These are phyloP conservation scores for Amanita phalloides DNA, from an alignment of 768 basidiomycete species.

Conservation along the genomic window DNA sequence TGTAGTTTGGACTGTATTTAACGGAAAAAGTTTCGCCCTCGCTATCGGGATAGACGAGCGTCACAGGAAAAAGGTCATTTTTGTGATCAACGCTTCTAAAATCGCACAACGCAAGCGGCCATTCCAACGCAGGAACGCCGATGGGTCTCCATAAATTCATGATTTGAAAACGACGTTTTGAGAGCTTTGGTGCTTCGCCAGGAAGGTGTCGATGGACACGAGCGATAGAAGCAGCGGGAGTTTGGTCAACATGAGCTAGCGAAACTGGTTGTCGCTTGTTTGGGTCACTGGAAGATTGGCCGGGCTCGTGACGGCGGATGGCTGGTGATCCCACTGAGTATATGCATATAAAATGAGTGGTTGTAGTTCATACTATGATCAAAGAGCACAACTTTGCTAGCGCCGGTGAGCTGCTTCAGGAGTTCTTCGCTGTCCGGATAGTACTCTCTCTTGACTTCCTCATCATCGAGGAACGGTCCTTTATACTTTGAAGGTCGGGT, in stretches of 20 bases:
- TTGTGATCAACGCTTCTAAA: constrained; percentile 30
- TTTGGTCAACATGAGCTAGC: constrained; percentile 43
- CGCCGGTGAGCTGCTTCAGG: constrained; percentile 49
- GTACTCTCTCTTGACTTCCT: constrained; percentile 40
- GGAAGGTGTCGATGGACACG: constrained; percentile 45
- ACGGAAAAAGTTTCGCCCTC: constrained; percentile 44
- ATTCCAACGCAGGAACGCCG: constrained; percentile 31
- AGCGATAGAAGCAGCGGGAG: constrained; percentile 27
- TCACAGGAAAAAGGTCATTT: constrained; percentile 31
- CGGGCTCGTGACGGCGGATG: constrained; percentile 34
- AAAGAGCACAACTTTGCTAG: constrained; percentile 44
- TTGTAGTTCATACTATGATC: constrained; percentile 21
- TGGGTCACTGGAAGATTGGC: constrained; percentile 21
- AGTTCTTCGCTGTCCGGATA: constrained; percentile 53
- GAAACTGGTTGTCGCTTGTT: constrained; percentile 34
- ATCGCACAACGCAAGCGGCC: constrained; percentile 43
- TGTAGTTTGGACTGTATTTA: constrained; percentile 33
- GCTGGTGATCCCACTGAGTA: constrained; percentile 16
- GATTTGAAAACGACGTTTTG: constrained; percentile 42
- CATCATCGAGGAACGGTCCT: constrained; percentile 30
- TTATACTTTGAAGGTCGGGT: constrained; percentile 24
- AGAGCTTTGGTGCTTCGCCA: constrained; percentile 29
- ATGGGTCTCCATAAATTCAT: constrained; percentile 57
- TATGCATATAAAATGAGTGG: neutral
- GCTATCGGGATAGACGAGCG: constrained; percentile 35